These are phyloP conservation scores for Orbilia javanica DNA, from an alignment of 2,329 filamentous ascomycete species.

Conservation along the genomic window DNA sequence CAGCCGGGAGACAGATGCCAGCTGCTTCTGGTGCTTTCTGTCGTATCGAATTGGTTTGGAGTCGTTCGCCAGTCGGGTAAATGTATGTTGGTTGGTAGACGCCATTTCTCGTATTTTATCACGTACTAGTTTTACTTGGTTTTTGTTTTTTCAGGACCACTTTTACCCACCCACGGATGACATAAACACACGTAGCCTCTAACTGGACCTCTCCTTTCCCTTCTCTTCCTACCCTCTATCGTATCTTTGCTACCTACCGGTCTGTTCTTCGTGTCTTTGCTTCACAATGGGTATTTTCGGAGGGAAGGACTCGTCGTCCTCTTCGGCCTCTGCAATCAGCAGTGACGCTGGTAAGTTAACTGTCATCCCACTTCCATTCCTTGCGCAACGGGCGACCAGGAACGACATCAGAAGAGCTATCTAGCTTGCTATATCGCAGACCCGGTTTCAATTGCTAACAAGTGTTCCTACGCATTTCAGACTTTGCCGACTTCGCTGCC, in stretches of 20 bases:
- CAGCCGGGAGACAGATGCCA: not conserved
- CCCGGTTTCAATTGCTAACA: conserved; percentile 23
- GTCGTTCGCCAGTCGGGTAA: not conserved
- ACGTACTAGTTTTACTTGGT: not conserved
- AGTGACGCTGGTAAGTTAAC: conserved; percentile 49
- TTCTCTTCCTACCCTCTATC: conserved; percentile 26
- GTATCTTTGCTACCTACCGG: conserved; percentile 26
- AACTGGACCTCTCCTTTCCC: conserved; percentile 9
- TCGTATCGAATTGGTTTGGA: not conserved
- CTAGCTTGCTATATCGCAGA: conserved; percentile 16
- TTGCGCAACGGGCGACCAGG: conserved; percentile 28
- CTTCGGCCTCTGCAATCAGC: conserved; percentile 46
- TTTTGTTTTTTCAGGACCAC: conserved; percentile 12
- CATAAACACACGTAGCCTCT: conserved; percentile 13
- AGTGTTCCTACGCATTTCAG: conserved; percentile 67
- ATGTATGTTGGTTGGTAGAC: not conserved
- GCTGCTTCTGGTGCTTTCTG: not conserved
- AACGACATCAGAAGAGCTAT: conserved; percentile 31
- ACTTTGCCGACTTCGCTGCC: conserved; percentile 91
- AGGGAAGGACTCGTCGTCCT: conserved; percentile 53
- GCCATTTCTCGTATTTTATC: conserved; percentile 15
- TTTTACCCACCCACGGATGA: conserved; percentile 17
- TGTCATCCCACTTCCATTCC: conserved; percentile 18
- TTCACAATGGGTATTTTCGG: conserved; percentile 57
- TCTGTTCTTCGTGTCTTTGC: conserved; percentile 36